Evolutionary conservation across 208 protist species (phyloP), one percentile per base, ranked within the genome.

Genomic region (Blastocrithidia nonstop): DNA sequence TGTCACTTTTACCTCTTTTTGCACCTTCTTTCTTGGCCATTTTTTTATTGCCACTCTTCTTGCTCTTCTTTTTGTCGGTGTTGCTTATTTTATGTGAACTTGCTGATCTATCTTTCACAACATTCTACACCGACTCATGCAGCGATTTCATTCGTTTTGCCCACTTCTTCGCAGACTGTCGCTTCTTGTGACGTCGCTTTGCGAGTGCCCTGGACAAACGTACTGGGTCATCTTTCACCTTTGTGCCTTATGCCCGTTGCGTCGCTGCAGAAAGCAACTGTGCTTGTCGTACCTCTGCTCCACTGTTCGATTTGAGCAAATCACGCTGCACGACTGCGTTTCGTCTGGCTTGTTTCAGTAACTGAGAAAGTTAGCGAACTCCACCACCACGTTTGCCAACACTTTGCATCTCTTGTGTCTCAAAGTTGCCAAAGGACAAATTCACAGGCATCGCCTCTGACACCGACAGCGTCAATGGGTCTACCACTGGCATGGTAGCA

Each of bases 361-460:
- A 54, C 3, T 61, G 50, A 13, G 61, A 47, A 5, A 89, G 51
- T 56, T 89, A 74, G 3, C 79, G 73, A 28, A 80, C 66, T 48
- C 79, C 79, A 60, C 79, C 79, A 17, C 79, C 79, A 17, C 69
- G 67, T 48, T 78, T 58, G 6, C 74, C 74, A 16, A 82, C 9
- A 21, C 62, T 59, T 7, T 78, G 66, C 58, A 68, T 57, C n/a
- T 81, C 75, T 28, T 85, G 66, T 29, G 85, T 84, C 25, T 82
- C 71, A 48, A 89, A 89, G 45, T 74, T 79, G 36, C 74, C 74
- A 43, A 89, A 89, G 2, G 60, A 75, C 32, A 89, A 50, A 37
- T 84, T 66, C 8, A 79, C 21, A 6, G 73, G 77, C 9, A 82
- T 57, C 61, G 28, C 15, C 36, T 13, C 20, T 1, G 8, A 22